A percentile compares a stretch with the other conserved stretches of the same genome.
Evolutionary conservation across 176 grass and related monocot genomes (phyloP).

Genomic region (Tuctoria greenei): DNA sequence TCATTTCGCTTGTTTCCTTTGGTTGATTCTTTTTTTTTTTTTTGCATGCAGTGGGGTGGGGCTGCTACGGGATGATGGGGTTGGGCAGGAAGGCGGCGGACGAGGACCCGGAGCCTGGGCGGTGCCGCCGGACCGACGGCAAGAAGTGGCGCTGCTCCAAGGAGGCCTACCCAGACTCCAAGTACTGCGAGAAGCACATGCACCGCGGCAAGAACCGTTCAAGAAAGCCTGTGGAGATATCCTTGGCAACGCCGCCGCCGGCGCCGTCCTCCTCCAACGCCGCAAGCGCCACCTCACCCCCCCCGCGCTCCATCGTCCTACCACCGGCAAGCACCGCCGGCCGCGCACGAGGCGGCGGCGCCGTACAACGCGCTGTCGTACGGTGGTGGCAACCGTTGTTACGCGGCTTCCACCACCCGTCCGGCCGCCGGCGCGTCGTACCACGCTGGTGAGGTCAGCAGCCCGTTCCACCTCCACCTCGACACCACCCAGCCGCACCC

Average conservation of each 20-base stretch:
- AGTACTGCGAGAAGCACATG: slow-evolving; percentile 99
- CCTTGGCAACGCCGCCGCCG: slow-evolving; percentile 56
- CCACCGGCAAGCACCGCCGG: background rate
- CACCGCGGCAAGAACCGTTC: slow-evolving; percentile 99
- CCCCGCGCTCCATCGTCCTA: slow-evolving; percentile 4
- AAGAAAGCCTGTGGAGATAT: slow-evolving; percentile 99
- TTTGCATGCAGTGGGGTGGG: slow-evolving; percentile 65
- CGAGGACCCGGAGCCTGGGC: slow-evolving; percentile 86
- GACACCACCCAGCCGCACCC: slow-evolving; percentile 39
- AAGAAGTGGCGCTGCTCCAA: slow-evolving; percentile 99
- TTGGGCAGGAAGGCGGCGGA: slow-evolving; percentile 59
- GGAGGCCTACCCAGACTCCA: slow-evolving; percentile 91
- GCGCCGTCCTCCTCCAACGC: slow-evolving; percentile 26
- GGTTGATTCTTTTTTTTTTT: background rate
- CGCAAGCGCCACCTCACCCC: slow-evolving; percentile 19
- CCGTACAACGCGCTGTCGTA: slow-evolving; percentile 59
- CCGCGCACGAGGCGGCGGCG: slow-evolving; percentile 27
- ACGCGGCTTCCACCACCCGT: background rate
- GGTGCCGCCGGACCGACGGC: slow-evolving; percentile 88
- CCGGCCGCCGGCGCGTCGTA: background rate
- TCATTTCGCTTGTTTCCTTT: background rate
- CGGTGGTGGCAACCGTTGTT: slow-evolving; percentile 19
- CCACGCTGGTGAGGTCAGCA: slow-evolving; percentile 30
- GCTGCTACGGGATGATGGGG: slow-evolving; percentile 73
- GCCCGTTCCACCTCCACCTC: slow-evolving; percentile 53